Conservation (phyloP, 2,329 filamentous ascomycete genomes). For the Ceratocystis diversiconidia region DNA sequence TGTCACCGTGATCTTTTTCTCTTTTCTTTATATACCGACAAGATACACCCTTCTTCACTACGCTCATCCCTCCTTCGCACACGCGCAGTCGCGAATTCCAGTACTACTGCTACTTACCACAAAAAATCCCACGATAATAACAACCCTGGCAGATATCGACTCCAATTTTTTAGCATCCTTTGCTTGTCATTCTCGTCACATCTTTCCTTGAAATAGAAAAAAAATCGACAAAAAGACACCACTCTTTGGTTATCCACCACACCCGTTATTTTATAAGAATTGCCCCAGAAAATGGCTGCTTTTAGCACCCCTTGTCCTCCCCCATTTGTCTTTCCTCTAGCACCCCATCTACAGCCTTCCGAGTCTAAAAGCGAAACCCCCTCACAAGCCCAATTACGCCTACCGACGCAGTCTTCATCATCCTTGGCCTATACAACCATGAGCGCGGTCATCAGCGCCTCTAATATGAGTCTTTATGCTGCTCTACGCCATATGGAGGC, state of each 20-base stretch:
- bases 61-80: not conserved
- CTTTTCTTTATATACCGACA: not conserved
- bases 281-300: slow-evolving; percentile 7
- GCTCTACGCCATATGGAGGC: slow-evolving; percentile 29
- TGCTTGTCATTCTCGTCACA: slow-evolving; percentile 5
- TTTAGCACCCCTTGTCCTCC: not conserved
- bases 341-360: slow-evolving; percentile 1
- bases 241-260: not conserved
- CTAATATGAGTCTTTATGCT: slow-evolving; percentile 12
- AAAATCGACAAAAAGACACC: not conserved
- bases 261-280: not conserved
- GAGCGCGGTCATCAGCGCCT: slow-evolving; percentile 6
- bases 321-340: slow-evolving; percentile 1
- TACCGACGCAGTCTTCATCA: not conserved
- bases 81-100: not conserved
- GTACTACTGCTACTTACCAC: not conserved
- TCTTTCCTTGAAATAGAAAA: not conserved
- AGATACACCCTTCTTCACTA: not conserved
- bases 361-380: slow-evolving; percentile 2
- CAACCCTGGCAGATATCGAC: slow-evolving; percentile 1
- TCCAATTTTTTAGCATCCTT: slow-evolving; percentile 3
- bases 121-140: slow-evolving; percentile 2
- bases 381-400: not conserved
- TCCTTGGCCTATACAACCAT: slow-evolving; percentile 5
- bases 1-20: not conserved